phyloP scores from a whole-genome alignment of 164 flowering plant species.

The Dillenia turbinata region DNA sequence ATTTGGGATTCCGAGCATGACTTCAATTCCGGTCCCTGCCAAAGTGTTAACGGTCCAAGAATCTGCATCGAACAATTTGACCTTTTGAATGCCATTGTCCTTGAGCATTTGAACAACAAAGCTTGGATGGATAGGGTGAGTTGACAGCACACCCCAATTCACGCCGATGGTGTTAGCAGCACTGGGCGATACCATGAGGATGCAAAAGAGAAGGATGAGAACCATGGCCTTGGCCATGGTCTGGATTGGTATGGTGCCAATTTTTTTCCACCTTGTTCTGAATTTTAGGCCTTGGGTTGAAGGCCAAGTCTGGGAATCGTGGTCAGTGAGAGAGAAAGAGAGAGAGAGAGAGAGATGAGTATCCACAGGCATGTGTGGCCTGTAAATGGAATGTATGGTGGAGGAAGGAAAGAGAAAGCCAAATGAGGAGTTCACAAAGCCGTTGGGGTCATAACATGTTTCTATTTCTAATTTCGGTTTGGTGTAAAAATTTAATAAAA shows the following conservation, averaged over 20 bases:
- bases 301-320: too few species aligned
- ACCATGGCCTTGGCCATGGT: slow-evolving; percentile 20
- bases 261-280: too few species aligned
- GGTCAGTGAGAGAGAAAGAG: too few species aligned
- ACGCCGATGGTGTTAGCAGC: slow-evolving; percentile 52
- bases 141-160: slow-evolving; percentile 77
- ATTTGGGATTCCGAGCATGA: slow-evolving; percentile 88
- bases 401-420: too few species aligned
- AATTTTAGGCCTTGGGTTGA: too few species aligned
- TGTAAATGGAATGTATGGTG: too few species aligned
- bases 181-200: slow-evolving; percentile 5
- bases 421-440: background rate
- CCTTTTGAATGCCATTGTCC: slow-evolving; percentile 65
- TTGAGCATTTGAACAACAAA: slow-evolving; percentile 60
- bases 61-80: slow-evolving; percentile 87
- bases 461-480: too few species aligned
- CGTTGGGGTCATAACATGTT: background rate
- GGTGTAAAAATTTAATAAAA: too few species aligned
- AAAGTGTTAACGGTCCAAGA: slow-evolving; percentile 44
- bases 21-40: slow-evolving; percentile 66
- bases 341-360: too few species aligned
- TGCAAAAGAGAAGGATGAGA: slow-evolving; percentile 18
- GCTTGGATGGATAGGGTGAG: slow-evolving; percentile 46
- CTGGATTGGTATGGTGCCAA: background rate
- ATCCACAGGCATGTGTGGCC: too few species aligned